Evolutionary conservation across 345 rosid genomes (phyloP).

Genomic region (Cardiospermum halicacabum): DNA sequence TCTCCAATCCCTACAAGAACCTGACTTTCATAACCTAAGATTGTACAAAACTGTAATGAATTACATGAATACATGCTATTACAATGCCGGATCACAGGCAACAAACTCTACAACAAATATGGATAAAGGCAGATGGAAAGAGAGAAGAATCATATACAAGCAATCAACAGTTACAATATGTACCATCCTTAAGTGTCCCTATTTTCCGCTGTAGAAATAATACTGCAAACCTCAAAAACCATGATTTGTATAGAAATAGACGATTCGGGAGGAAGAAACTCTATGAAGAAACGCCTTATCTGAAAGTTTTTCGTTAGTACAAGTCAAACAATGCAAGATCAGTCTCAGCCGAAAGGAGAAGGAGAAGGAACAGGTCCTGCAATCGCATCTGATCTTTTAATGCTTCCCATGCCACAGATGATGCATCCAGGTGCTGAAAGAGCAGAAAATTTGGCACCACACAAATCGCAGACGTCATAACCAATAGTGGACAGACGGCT

Average conservation of each 20-base stretch:
- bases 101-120: conserved; percentile 4
- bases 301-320: neutral
- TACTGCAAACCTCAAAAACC: neutral
- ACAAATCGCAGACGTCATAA: conserved; percentile 90
- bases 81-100: neutral
- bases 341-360: conserved; percentile 75
- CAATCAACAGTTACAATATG: conserved; percentile 18
- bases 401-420: conserved; percentile 96
- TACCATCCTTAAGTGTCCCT: conserved; percentile 12
- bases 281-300: neutral
- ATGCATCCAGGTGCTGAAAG: conserved; percentile 88
- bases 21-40: neutral
- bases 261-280: neutral
- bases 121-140: neutral
- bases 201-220: neutral
- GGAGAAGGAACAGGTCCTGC: conserved; percentile 73
- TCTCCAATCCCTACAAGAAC: neutral
- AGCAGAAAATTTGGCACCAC: conserved; percentile 94
- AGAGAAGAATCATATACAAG: conserved; percentile 14
- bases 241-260: neutral
- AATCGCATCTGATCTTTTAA: conserved; percentile 86
- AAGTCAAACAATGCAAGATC: neutral
- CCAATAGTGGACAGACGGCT: conserved; percentile 95
- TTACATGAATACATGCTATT: neutral
- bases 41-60: conserved; percentile 14